Percentiles rank a stretch among this genome's conserved stretches.
phyloP scores from a whole-genome alignment of 768 basidiomycete genomes.

The Macrolepiota fuliginosa region DNA sequence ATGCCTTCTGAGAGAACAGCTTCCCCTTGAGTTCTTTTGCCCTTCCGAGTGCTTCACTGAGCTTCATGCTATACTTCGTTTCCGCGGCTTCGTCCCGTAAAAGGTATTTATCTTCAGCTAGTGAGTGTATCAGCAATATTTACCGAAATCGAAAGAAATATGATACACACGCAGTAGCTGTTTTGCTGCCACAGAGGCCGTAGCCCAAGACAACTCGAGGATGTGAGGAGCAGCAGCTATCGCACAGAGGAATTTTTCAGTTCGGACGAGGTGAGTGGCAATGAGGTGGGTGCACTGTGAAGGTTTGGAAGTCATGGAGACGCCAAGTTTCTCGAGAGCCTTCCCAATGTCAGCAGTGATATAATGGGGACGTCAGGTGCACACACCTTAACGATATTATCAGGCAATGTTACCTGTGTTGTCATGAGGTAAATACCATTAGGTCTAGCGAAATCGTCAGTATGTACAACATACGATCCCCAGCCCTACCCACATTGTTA shows the following conservation, averaged over 20 bases:
- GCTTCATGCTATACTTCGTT: slow-evolving; percentile 61
- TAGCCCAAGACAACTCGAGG: slow-evolving; percentile 68
- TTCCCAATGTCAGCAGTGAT: slow-evolving; percentile 24
- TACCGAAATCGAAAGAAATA: neutral
- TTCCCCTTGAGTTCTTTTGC: slow-evolving; percentile 52
- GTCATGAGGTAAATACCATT: slow-evolving; percentile 56
- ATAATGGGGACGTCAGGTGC: slow-evolving; percentile 16
- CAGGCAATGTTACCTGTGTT: slow-evolving; percentile 59
- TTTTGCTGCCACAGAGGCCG: slow-evolving; percentile 50
- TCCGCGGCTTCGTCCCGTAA: slow-evolving; percentile 65
- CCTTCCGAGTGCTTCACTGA: slow-evolving; percentile 56
- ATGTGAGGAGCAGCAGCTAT: slow-evolving; percentile 44
- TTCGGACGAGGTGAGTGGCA: slow-evolving; percentile 65
- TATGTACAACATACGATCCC: neutral
- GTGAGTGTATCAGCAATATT: slow-evolving; percentile 1
- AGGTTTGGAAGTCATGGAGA: slow-evolving; percentile 58
- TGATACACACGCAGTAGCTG: slow-evolving; percentile 59
- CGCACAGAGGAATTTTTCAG: slow-evolving; percentile 86
- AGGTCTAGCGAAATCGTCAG: slow-evolving; percentile 7
- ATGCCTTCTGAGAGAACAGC: slow-evolving; percentile 61
- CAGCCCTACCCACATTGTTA: neutral
- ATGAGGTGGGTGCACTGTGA: slow-evolving; percentile 80
- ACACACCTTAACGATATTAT: slow-evolving; percentile 57
- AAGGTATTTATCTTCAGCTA: slow-evolving; percentile 63
- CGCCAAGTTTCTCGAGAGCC: slow-evolving; percentile 66